Evolutionary conservation across 768 basidiomycete species (phyloP), one percentile per base, ranked within the genome.

Genomic region (Clitopilus passeckerianus): DNA sequence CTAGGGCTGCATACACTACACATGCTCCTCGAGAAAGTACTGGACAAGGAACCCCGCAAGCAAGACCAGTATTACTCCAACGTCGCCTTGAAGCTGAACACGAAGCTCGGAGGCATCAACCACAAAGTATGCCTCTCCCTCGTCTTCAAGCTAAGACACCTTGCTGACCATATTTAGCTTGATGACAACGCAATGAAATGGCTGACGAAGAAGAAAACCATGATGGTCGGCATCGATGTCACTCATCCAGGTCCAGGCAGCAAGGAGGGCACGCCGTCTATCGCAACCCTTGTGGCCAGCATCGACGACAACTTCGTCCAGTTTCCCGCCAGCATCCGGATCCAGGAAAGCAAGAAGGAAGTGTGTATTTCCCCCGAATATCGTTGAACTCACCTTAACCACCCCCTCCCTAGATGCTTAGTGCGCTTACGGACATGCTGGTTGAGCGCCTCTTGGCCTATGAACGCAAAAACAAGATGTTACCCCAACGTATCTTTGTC

Each of bases 201-300:
- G 90, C 72, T 93, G 53, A 82, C 70, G 1, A 81, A 81, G 69
- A 77, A 79, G 63, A 80, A 79, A 57, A 93, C 91, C 9, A 93
- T 94, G 87, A 73, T 94, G 67, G 86, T 94, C 2, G 92, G 92
- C 0, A 90, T 91, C 62, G 91, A 93, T 66, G 90, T 91, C 0
- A 93, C 90, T 0, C 91, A 93, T 62, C 89, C 91, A 3, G 82
- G 88, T 1, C 87, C 88, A 1, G 79, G 73, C 6, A 89, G 87
- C 63, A 68, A 76, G 55, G 78, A 78, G 2, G 92, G 91, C 2
- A 86, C 90, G 1, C 92, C 92, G 2, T 91, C 90, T 0, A 88
- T 94, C 46, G 90, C 89, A 0, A 91, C 90, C 0, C 87, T 93
- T 9, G 92, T 93, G 1, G 91, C 88, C 0, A 93, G 85, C 59